Evolutionary conservation across 495 filamentous ascomycete species (phyloP), one percentile per base, ranked within the genome.

Genomic region (Hypoxylon crocopeplum): DNA sequence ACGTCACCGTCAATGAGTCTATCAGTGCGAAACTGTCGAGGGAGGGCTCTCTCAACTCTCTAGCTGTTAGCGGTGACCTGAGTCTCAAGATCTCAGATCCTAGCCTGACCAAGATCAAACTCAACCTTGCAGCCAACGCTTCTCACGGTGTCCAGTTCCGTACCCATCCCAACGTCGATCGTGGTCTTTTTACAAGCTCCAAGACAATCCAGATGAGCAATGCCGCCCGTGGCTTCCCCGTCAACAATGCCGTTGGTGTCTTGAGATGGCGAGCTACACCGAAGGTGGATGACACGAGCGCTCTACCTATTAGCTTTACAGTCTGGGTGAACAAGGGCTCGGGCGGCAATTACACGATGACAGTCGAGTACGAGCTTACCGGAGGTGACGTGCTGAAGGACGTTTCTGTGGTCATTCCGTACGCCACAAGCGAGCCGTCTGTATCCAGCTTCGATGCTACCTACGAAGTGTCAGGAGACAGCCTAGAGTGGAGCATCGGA

Each of bases 121-220:
- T 98, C 40, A 85, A 87, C 58, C 82, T 97, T 33, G 76, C 81
- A 36, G 85, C 91, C 15, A 86, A 86, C 44, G 78, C 90, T 5
- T 88, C 84, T 17, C 85, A 89, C 58, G 89, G 88, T 45, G 91
- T 86, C 16, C 92, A 96, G 69, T 93, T 96, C 77, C 86, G 88
- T 42, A 93, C 93, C 11, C 93, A 97, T 67, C 93, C 93, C 34
- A 97, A 98, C 72, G 93, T 97, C 34, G 93, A 98, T 76, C 92
- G 88, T 68, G 79, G 81, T 29, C 78, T 87, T 10, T 98, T 97
- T 77, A 90, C 85, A 62, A 88, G 77, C 67, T 82, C 82, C 53
- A 92, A 88, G 55, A 78, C 75, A 15, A 92, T 98, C 51, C 93
- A 97, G 71, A 82, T 96, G 59, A 88, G 89, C 69, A 93, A 97